Evolutionary conservation across 768 basidiomycete species (phyloP).

Genomic region (Mycena rosella): DNA sequence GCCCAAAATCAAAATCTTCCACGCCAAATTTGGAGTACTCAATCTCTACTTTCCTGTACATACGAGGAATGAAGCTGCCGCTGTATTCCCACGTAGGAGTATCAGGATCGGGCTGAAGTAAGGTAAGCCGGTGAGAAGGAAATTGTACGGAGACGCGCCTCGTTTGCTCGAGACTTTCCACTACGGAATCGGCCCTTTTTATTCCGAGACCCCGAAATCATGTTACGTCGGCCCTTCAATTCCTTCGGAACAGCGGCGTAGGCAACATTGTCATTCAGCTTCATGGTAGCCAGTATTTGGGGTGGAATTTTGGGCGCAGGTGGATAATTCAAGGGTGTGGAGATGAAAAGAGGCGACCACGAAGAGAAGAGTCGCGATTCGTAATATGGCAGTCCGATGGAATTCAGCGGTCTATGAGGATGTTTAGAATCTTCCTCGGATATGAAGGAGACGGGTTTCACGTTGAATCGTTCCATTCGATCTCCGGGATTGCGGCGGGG

Average conservation of each 20-base stretch:
- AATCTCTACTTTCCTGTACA: constrained; percentile 95
- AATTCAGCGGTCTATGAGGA: constrained; percentile 80
- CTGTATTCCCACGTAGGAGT: constrained; percentile 64
- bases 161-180: constrained; percentile 68
- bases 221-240: constrained; percentile 85
- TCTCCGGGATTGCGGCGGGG: constrained; percentile 73
- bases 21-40: constrained; percentile 99
- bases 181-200: constrained; percentile 86
- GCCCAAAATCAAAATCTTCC: constrained; percentile 99
- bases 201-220: constrained; percentile 68
- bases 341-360: constrained; percentile 62
- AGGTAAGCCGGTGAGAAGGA: constrained; percentile 1
- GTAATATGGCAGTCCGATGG: constrained; percentile 91
- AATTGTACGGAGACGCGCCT: constrained; percentile 51
- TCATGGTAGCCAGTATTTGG: constrained; percentile 82
- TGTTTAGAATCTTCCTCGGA: neutral
- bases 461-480: constrained; percentile 89
- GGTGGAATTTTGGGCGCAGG: constrained; percentile 84
- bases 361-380: constrained; percentile 79
- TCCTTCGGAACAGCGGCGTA: constrained; percentile 93
- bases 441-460: constrained; percentile 50
- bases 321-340: constrained; percentile 64
- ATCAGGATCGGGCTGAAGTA: constrained; percentile 63
- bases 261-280: constrained; percentile 89
- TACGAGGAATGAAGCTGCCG: constrained; percentile 75